These are phyloP conservation scores for Chaetomidium leptoderma DNA, from an alignment of 495 filamentous ascomycete genomes.

Conservation along the genomic window DNA sequence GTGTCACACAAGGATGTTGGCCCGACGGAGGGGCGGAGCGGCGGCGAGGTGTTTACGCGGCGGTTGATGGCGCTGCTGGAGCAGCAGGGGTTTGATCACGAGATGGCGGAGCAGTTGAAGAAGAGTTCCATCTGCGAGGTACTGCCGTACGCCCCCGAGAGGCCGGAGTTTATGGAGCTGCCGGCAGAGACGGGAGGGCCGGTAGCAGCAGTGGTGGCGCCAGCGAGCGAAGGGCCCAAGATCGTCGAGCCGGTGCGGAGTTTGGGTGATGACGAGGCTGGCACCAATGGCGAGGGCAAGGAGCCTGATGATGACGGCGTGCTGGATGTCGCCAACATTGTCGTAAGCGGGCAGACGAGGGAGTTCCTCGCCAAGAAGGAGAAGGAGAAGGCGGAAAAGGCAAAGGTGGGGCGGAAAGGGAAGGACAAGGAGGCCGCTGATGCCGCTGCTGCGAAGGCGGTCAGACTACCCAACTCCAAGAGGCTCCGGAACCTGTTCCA, in stretches of 20 bases:
- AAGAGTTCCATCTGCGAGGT: constrained; percentile 84
- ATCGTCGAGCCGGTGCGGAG: constrained; percentile 27
- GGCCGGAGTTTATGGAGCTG: constrained; percentile 49
- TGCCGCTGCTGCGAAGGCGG: constrained; percentile 49
- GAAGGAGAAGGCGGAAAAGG: constrained; percentile 78
- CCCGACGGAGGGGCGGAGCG: constrained; percentile 59
- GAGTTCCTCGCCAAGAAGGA: constrained; percentile 91
- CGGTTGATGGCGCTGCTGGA: constrained; percentile 65
- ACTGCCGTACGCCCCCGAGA: constrained; percentile 60
- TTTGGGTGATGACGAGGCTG: constrained; percentile 45
- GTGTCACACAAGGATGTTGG: constrained; percentile 40
- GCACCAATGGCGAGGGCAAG: constrained; percentile 45
- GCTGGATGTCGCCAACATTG: constrained; percentile 89
- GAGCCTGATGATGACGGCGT: constrained; percentile 71
- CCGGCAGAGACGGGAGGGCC: constrained; percentile 58
- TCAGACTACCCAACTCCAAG: constrained; percentile 76
- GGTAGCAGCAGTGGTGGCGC: constrained; percentile 25
- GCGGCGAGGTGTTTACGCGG: constrained; percentile 86
- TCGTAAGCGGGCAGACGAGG: constrained; percentile 81
- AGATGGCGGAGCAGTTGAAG: constrained; percentile 96
- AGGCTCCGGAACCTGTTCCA: constrained; percentile 71
- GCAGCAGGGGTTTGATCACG: constrained; percentile 64
- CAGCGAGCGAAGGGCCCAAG: constrained; percentile 32
- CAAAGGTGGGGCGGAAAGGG: constrained; percentile 42
- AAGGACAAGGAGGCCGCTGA: constrained; percentile 58